These are phyloP conservation scores for Xylariales sp. DNA, from an alignment of 2,329 filamentous ascomycete species.

Conservation along the genomic window DNA sequence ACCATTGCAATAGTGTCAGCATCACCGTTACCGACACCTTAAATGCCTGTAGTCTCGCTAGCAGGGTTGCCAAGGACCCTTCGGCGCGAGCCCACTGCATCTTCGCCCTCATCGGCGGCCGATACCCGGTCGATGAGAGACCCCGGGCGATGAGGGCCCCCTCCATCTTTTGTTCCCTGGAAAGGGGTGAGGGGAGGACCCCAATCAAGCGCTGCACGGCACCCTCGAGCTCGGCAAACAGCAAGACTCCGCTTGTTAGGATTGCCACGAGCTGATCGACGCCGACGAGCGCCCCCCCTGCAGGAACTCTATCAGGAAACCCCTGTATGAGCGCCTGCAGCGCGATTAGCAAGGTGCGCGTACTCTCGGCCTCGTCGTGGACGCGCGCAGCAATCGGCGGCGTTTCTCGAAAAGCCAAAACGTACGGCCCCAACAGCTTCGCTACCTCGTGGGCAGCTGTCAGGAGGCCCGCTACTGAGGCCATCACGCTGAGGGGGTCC, in stretches of 20 bases:
- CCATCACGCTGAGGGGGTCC: constrained; percentile 24
- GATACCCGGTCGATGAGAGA: background rate
- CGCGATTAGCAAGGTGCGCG: constrained; percentile 4
- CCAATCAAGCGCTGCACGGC: constrained; percentile 8
- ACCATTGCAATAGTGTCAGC: constrained; percentile 20
- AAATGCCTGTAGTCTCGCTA: constrained; percentile 13
- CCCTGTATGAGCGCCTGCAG: constrained; percentile 9
- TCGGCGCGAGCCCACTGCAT: constrained; percentile 18
- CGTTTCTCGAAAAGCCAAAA: constrained; percentile 20
- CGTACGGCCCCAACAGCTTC: constrained; percentile 18
- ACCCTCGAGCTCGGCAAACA: constrained; percentile 28
- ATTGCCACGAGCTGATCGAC: constrained; percentile 23
- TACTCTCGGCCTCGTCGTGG: constrained; percentile 20
- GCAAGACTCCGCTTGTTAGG: constrained; percentile 13
- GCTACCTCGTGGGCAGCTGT: constrained; percentile 16
- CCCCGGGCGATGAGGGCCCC: background rate
- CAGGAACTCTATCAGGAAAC: background rate
- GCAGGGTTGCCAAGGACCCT: background rate
- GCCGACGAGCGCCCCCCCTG: constrained; percentile 8
- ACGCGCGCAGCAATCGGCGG: constrained; percentile 17
- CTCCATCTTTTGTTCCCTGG: background rate
- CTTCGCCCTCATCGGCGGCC: constrained; percentile 5
- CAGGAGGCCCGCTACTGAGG: constrained; percentile 22
- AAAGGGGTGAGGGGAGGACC: background rate
- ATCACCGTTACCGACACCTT: constrained; percentile 22